phyloP scores from a whole-genome alignment of 108 stramenopile species.

The Skeletonema costatum region DNA sequence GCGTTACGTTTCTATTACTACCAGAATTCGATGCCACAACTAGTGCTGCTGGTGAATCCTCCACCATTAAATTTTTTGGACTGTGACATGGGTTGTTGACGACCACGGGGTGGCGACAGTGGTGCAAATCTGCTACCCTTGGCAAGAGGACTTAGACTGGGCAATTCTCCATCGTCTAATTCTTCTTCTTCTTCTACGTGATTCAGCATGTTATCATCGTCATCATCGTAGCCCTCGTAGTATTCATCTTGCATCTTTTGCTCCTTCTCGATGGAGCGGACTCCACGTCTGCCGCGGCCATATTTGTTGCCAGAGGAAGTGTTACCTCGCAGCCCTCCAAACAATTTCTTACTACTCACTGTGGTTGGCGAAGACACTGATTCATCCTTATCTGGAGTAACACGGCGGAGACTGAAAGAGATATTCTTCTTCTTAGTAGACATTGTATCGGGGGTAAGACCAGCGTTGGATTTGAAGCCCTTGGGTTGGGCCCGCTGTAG shows the following conservation, averaged over 20 bases:
- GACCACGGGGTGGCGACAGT: not conserved
- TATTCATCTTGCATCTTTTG: slow-evolving; percentile 17
- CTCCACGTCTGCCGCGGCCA: not conserved
- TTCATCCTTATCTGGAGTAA: not conserved
- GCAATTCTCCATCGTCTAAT: slow-evolving; percentile 46
- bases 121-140: not conserved
- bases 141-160: slow-evolving; percentile 21
- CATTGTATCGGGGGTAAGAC: not conserved
- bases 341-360: not conserved
- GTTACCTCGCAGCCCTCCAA: not conserved
- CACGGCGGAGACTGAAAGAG: not conserved
- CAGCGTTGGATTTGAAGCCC: not conserved
- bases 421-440: not conserved
- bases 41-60: not conserved
- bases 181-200: slow-evolving; percentile 36
- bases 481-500: not conserved
- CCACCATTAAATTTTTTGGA: not conserved
- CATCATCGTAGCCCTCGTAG: not conserved
- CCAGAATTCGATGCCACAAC: not conserved
- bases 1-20: not conserved
- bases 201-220: slow-evolving; percentile 25
- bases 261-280: not conserved
- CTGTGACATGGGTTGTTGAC: not conserved
- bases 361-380: not conserved
- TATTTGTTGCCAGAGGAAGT: not conserved